These are phyloP conservation scores for Globisporangium echinulatum DNA, from an alignment of 352 stramenopile species.

Conservation along the genomic window DNA sequence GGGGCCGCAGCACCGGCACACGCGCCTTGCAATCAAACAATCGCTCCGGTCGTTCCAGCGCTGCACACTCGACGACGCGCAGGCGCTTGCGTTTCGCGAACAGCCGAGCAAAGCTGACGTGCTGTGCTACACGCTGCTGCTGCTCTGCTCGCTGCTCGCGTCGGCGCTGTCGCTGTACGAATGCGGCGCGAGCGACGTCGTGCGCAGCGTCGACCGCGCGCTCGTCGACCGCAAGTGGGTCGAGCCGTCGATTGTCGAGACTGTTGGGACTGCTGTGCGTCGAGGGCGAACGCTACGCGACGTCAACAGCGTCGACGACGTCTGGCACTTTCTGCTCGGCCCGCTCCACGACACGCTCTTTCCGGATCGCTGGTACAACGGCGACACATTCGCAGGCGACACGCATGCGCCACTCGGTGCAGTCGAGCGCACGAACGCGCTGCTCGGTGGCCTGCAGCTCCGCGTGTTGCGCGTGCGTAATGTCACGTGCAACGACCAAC, in stretches of 20 bases:
- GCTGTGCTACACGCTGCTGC: slow-evolving; percentile 33
- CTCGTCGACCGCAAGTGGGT: slow-evolving; percentile 10
- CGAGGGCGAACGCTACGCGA: slow-evolving; percentile 20
- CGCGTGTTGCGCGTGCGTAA: slow-evolving; percentile 39
- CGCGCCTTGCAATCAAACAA: slow-evolving; percentile 53
- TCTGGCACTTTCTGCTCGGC: slow-evolving; percentile 47
- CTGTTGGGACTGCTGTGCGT: background rate
- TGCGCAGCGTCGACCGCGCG: slow-evolving; percentile 20
- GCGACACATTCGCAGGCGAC: slow-evolving; percentile 35
- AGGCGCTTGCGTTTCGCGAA: slow-evolving; percentile 40
- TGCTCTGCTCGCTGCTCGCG: slow-evolving; percentile 39
- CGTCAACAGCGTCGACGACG: slow-evolving; percentile 31
- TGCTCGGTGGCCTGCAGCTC: slow-evolving; percentile 57
- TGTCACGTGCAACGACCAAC: slow-evolving; percentile 10
- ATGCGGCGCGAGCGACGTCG: slow-evolving; percentile 30
- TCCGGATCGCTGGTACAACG: slow-evolving; percentile 50
- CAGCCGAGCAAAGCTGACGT: slow-evolving; percentile 34
- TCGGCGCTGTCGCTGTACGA: slow-evolving; percentile 39
- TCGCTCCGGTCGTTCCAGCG: slow-evolving; percentile 64
- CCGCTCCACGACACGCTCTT: slow-evolving; percentile 41
- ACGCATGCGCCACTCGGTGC: slow-evolving; percentile 47
- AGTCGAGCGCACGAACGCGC: slow-evolving; percentile 33
- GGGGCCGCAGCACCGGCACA: slow-evolving; percentile 53
- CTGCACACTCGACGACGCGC: slow-evolving; percentile 53
- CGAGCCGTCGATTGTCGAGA: background rate